Conservation (phyloP, 2,329 filamentous ascomycete genomes). For the Cryphonectria radicalis region DNA sequence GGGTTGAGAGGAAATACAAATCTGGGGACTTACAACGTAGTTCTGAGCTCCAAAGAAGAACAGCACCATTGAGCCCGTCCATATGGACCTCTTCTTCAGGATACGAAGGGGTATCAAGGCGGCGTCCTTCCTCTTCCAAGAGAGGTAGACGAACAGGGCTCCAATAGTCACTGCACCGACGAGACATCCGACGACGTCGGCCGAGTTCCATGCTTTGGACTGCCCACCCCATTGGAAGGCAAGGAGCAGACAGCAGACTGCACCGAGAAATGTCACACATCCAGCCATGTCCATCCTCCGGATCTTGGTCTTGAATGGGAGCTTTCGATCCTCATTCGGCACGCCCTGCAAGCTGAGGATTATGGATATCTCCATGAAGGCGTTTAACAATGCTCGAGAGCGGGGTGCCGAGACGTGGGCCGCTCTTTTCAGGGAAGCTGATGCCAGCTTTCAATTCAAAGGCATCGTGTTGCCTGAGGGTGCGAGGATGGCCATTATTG, state of each 20-base stretch:
- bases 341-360: background rate
- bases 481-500: constrained; percentile 9
- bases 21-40: constrained; percentile 3
- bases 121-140: constrained; percentile 3
- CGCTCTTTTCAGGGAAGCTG: background rate
- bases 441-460: background rate
- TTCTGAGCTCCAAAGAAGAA: constrained; percentile 8
- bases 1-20: background rate
- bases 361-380: constrained; percentile 10
- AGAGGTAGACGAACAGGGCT: background rate
- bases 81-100: background rate
- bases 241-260: background rate
- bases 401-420: background rate
- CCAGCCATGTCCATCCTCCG: constrained; percentile 1
- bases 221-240: background rate
- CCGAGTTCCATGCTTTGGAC: constrained; percentile 2
- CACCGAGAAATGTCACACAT: constrained; percentile 7
- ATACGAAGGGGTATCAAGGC: background rate
- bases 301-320: background rate
- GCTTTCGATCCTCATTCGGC: background rate
- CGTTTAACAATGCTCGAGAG: constrained; percentile 12
- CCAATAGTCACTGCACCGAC: background rate
- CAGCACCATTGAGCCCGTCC: background rate
- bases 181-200: background rate
- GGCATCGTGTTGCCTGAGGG: background rate